Evolutionary conservation across 108 stramenopile genomes (phyloP).

Genomic region (Pseudonitzschia pungens): DNA sequence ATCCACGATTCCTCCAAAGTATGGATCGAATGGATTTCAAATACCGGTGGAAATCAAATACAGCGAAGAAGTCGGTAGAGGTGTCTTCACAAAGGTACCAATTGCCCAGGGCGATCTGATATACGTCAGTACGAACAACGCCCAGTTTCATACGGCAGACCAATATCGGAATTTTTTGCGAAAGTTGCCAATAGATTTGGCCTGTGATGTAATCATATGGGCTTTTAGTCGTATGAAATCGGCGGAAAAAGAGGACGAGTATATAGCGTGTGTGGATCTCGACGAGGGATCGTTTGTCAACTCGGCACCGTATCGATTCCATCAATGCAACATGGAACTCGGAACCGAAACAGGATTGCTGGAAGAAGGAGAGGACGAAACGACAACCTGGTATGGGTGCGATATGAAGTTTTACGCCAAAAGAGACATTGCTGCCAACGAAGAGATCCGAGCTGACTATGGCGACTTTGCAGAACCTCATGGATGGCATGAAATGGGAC

Average conservation of each 20-base stretch:
- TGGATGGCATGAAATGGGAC: constrained; percentile 3
- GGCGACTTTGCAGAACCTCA: constrained; percentile 10
- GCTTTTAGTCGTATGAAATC: not conserved
- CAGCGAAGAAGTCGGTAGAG: constrained; percentile 9
- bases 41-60: constrained; percentile 16
- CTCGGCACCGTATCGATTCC: not conserved
- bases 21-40: constrained; percentile 18
- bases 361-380: not conserved
- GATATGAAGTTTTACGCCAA: constrained; percentile 22
- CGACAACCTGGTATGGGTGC: not conserved
- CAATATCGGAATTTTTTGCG: constrained; percentile 21
- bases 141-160: constrained; percentile 12
- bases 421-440: constrained; percentile 18
- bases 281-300: constrained; percentile 26
- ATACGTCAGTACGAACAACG: constrained; percentile 19
- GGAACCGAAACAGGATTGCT: constrained; percentile 1
- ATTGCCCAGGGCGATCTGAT: constrained; percentile 14
- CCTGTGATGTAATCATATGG: constrained; percentile 36
- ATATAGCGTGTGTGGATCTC: constrained; percentile 24
- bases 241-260: not conserved
- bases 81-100: constrained; percentile 4
- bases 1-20: constrained; percentile 5
- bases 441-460: constrained; percentile 22
- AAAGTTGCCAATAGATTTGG: constrained; percentile 17
- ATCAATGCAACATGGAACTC: constrained; percentile 19